These are phyloP conservation scores for Colletotrichum sp. DNA, from an alignment of 2,329 filamentous ascomycete species.

Conservation along the genomic window DNA sequence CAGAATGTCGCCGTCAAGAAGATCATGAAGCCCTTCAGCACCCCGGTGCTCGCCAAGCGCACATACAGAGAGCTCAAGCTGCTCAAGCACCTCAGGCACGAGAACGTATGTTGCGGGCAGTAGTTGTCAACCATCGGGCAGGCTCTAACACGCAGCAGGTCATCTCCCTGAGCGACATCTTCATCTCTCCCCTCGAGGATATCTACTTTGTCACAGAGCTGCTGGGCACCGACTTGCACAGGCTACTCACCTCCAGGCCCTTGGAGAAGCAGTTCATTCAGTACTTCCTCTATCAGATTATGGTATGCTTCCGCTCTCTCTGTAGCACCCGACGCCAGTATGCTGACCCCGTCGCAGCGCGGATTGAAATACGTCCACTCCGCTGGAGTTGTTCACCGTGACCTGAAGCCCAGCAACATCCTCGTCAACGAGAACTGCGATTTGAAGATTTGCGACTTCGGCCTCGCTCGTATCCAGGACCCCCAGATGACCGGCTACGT, in stretches of 20 bases:
- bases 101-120: slow-evolving; percentile 73
- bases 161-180: slow-evolving; percentile 98
- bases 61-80: slow-evolving; percentile 98
- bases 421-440: slow-evolving; percentile 99
- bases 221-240: slow-evolving; percentile 93
- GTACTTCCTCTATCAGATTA: slow-evolving; percentile 99
- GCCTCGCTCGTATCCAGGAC: slow-evolving; percentile 95
- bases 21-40: slow-evolving; percentile 99
- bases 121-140: slow-evolving; percentile 7
- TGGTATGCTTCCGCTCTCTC: slow-evolving; percentile 65
- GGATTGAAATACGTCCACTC: slow-evolving; percentile 99
- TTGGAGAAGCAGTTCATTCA: slow-evolving; percentile 99
- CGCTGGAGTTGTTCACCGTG: slow-evolving; percentile 94
- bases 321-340: neutral
- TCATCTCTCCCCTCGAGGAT: slow-evolving; percentile 98
- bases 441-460: slow-evolving; percentile 99
- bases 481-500: slow-evolving; percentile 99
- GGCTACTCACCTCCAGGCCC: slow-evolving; percentile 90
- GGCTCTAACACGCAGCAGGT: slow-evolving; percentile 59
- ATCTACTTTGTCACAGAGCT: slow-evolving; percentile 99
- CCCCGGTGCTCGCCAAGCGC: slow-evolving; percentile 95
- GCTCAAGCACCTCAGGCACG: slow-evolving; percentile 93
- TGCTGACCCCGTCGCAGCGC: slow-evolving; percentile 60
- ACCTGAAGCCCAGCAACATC: slow-evolving; percentile 98
- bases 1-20: slow-evolving; percentile 99